Evolutionary conservation across 441 rosid genomes (phyloP), one percentile per base, ranked within the genome.

Genomic region (Rhodomyrtus psidioides): DNA sequence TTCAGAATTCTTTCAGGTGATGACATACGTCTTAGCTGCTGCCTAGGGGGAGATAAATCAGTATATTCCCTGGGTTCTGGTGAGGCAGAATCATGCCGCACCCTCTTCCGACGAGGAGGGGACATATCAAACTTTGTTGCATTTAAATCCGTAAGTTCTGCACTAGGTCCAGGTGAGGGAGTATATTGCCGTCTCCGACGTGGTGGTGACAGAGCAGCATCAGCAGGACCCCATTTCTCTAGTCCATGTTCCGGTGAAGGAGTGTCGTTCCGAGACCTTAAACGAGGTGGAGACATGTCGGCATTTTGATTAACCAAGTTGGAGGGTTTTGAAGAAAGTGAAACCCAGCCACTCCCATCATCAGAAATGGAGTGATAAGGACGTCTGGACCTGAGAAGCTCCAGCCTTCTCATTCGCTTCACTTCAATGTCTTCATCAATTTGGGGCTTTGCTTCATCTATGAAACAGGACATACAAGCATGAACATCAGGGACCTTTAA

Each of bases 321-420:
- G 2, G 86, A 82, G 26, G 2, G 79, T 27, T 88, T 85, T 74
- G 90, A 62, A 88, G 95, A 87, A 34, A 97, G 88, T 9, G 96
- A 87, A 84, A 95, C 92, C 99, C 99, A 96, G 24, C 99, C 98
- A 59, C 97, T 96, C 39, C 99, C 99, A 91, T 97, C 99, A 89
- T 97, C 99, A 30, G 99, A 94, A 60, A 96, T 92, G 83, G 93
- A 89, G 89, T 94, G 90, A 62, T 89, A 90, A 44, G 93, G 89
- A 82, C 97, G 94, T 83, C 84, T 92, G 75, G 93, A 86, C 89
- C 91, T 96, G 86, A 95, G 88, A 85, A 88, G 92, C 85, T 95
- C 99, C 84, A 96, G 88, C 93, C 96, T 95, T 91, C 87, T 93
- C 96, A 94, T 93, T 84, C 99, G 88, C 93, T 91, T 95, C 53